Percentiles rank a stretch among this genome's conserved stretches.
phyloP scores from a whole-genome alignment of 805 yeast genomes.

The Ogataea salicorniae region DNA sequence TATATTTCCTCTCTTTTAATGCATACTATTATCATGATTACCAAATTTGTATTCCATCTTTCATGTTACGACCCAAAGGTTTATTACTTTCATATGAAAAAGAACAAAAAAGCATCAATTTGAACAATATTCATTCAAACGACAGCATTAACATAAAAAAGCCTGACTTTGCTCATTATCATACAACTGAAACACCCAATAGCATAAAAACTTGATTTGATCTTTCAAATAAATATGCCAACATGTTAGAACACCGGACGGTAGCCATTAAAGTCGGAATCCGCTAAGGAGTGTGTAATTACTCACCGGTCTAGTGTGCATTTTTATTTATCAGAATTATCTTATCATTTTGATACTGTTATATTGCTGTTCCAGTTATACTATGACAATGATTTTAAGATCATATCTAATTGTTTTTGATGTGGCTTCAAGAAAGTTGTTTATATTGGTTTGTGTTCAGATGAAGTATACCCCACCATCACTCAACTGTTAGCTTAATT shows the following conservation, averaged over 20 bases:
- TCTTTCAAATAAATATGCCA: background rate
- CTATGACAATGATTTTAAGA: background rate
- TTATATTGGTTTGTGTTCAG: too few relatives aligned
- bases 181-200: too few relatives aligned
- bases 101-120: too few relatives aligned
- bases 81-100: too few relatives aligned
- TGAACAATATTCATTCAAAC: too few relatives aligned
- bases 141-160: too few relatives aligned
- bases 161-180: too few relatives aligned
- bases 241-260: slow-evolving; percentile 43
- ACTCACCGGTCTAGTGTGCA: slow-evolving; percentile 46
- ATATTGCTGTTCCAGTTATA: background rate
- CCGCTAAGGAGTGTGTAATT: slow-evolving; percentile 50
- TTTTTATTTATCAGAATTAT: background rate
- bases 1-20: background rate
- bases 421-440: too few relatives aligned
- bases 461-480: too few relatives aligned
- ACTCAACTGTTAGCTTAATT: too few relatives aligned
- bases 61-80: background rate
- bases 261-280: slow-evolving; percentile 49
- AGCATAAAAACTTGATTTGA: too few relatives aligned
- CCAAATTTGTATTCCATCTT: background rate
- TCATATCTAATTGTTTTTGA: background rate
- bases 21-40: background rate
- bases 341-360: background rate